Percentiles rank a stretch among this genome's conserved stretches.
Evolutionary conservation across 2,329 filamentous ascomycete genomes (phyloP).

Genomic region (Ascochyta pisi): DNA sequence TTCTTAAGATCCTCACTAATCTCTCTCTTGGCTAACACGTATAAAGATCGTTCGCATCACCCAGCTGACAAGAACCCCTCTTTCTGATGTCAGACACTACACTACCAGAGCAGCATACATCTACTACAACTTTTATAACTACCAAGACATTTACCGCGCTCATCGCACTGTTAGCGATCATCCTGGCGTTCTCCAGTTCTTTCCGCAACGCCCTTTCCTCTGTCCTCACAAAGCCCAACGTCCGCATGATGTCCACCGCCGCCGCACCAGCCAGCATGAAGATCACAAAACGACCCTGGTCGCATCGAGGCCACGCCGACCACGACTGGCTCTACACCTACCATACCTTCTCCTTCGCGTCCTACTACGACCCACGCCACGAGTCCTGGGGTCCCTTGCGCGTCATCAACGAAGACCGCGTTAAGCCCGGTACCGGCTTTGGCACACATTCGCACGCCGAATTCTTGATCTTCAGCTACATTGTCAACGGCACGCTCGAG

Average conservation of each 20-base stretch:
- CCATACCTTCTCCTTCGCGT: constrained; percentile 85
- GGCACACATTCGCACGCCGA: constrained; percentile 85
- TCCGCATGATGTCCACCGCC: constrained; percentile 52
- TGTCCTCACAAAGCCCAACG: constrained; percentile 37
- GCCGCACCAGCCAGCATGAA: constrained; percentile 54
- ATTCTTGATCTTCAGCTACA: constrained; percentile 89
- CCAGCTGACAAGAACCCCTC: constrained; percentile 14
- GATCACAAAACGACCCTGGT: constrained; percentile 76
- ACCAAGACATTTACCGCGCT: constrained; percentile 40
- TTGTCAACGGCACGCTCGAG: constrained; percentile 83
- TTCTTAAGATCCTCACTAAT: constrained; percentile 35
- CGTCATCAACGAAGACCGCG: constrained; percentile 89
- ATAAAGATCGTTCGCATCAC: constrained; percentile 34
- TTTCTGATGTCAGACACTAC: constrained; percentile 41
- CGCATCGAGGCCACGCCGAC: constrained; percentile 75
- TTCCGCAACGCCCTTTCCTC: constrained; percentile 48
- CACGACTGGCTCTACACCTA: constrained; percentile 89
- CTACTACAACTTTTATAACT: constrained; percentile 25
- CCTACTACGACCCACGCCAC: constrained; percentile 71
- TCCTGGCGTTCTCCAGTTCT: constrained; percentile 54
- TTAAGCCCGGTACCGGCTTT: constrained; percentile 76
- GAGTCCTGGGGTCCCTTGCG: constrained; percentile 76
- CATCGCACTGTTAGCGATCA: constrained; percentile 50
- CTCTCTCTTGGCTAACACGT: constrained; percentile 21
- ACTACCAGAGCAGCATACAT: constrained; percentile 23